These are phyloP conservation scores for Nepenthes alata DNA, from an alignment of 179 eudicot species.

Conservation along the genomic window DNA sequence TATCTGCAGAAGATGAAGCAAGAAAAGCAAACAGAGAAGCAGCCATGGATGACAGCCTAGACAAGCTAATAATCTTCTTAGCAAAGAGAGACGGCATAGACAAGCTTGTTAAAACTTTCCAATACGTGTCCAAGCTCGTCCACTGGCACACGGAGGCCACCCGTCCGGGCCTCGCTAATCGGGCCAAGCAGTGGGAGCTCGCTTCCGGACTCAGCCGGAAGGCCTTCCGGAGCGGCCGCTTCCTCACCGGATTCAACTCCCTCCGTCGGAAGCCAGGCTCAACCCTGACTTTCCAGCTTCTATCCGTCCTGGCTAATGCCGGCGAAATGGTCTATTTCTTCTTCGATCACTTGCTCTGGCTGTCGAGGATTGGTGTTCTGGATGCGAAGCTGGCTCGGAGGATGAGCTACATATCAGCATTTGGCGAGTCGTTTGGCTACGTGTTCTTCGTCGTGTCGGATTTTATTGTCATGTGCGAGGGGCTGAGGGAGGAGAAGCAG, in stretches of 20 bases:
- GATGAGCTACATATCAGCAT: conserved; percentile 84
- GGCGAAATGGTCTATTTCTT: conserved; percentile 98
- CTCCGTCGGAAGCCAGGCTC: conserved; percentile 60
- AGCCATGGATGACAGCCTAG: conserved; percentile 70
- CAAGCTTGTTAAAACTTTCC: conserved; percentile 93
- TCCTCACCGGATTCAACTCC: conserved; percentile 63
- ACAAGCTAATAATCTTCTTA: conserved; percentile 80
- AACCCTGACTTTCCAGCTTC: conserved; percentile 29
- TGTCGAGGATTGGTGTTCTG: conserved; percentile 64
- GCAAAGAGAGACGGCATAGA: conserved; percentile 95
- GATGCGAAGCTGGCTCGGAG: conserved; percentile 54
- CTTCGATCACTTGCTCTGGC: conserved; percentile 88
- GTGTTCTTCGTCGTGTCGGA: conserved; percentile 64
- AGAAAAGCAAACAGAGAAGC: neutral
- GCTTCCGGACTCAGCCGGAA: conserved; percentile 85
- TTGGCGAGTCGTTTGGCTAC: conserved; percentile 84
- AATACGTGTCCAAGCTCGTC: conserved; percentile 74
- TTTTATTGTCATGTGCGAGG: conserved; percentile 47
- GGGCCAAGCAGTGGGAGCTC: conserved; percentile 79
- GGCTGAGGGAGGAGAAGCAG: conserved; percentile 34
- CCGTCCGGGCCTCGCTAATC: conserved; percentile 39
- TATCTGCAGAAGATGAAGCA: too few species aligned
- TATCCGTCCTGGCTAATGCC: conserved; percentile 60
- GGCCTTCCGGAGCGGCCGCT: conserved; percentile 79
- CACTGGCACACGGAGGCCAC: conserved; percentile 51